Evolutionary conservation across 78 protist genomes (phyloP), one percentile per base, ranked within the genome.

Genomic region (Dictyostelium purpureum): DNA sequence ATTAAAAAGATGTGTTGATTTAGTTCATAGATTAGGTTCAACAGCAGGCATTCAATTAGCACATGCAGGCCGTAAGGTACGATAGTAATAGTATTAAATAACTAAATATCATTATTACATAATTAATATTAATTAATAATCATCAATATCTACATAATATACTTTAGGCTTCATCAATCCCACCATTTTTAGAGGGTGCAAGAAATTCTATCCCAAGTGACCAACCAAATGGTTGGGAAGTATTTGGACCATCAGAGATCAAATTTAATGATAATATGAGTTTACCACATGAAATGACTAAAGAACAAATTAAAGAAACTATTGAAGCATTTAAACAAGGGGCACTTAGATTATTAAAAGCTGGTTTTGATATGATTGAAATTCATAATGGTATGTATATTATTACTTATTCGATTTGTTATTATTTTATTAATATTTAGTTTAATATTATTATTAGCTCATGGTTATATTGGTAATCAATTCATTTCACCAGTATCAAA

Each of bases 281-380:
- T 31, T 59, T 59, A n/a, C 96, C 96, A 10, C 94, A 74, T 21
- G 96, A 77, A 7, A 19, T 93, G 79, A 77, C 93, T 1, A 24
- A 31, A 38, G 94, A 89, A 21, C 95, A 96, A 35, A 95, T 97
- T 31, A 16, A 42, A 35, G 38, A 9, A 11, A 63, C 57, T 11
- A 77, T 92, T 26, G 81, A n/a, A 12, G 95, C 49, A 0, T 96
- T 80, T 51, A 69, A 19, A 54, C 45, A 37, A 11, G 94, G 96
- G 5, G 94, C 98, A 0, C 43, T 52, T 37, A 67, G 88, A 35
- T 59, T 91, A 16, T 70, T 49, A 19, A 65, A 73, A 40, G 98
- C 98, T 6, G 99, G 99, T 3, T 95, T 96, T 66, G 99, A 96
- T 67, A 96, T 96, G 14, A 94, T 98, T 21, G 98, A 98, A 81